phyloP scores from a whole-genome alignment of 352 stramenopile genomes.

The Phytopythium litorale region DNA sequence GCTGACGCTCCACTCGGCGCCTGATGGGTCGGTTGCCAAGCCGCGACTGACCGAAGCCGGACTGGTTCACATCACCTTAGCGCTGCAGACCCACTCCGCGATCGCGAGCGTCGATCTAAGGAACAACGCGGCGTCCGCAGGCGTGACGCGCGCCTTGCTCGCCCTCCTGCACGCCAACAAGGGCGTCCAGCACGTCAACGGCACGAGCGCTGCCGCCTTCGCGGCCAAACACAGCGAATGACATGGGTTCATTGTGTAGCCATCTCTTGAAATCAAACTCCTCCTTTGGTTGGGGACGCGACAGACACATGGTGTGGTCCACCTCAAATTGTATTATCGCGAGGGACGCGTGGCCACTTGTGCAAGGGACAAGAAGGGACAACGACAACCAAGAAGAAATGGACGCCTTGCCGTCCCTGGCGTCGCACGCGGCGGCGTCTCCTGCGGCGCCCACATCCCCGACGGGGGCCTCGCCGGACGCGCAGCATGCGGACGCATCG shows the following conservation, averaged over 20 bases:
- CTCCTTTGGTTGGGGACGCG: too few relatives aligned
- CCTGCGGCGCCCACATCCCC: neutral
- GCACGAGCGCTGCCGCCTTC: slow-evolving; percentile 40
- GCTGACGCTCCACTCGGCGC: slow-evolving; percentile 43
- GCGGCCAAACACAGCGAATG: neutral
- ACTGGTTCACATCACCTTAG: slow-evolving; percentile 26
- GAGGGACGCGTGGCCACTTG: slow-evolving; percentile 1
- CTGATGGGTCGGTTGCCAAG: slow-evolving; percentile 27
- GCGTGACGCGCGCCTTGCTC: slow-evolving; percentile 29
- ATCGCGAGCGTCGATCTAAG: slow-evolving; percentile 48
- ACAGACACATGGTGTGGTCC: neutral
- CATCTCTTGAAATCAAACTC: neutral
- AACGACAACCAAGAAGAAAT: neutral
- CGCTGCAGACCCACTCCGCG: slow-evolving; percentile 29
- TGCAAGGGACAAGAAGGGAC: slow-evolving; percentile 3
- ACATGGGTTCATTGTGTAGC: neutral
- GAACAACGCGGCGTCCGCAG: slow-evolving; percentile 34
- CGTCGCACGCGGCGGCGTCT: neutral
- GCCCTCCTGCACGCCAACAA: slow-evolving; percentile 37
- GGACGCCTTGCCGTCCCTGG: neutral
- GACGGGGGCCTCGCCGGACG: too few relatives aligned
- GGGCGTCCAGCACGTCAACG: slow-evolving; percentile 56
- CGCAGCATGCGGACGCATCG: too few relatives aligned
- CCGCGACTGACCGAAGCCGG: slow-evolving; percentile 39
- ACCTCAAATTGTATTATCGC: neutral